Evolutionary conservation across 192 early-diverging fungal species (phyloP).

Genomic region (Coemansia sp.): DNA sequence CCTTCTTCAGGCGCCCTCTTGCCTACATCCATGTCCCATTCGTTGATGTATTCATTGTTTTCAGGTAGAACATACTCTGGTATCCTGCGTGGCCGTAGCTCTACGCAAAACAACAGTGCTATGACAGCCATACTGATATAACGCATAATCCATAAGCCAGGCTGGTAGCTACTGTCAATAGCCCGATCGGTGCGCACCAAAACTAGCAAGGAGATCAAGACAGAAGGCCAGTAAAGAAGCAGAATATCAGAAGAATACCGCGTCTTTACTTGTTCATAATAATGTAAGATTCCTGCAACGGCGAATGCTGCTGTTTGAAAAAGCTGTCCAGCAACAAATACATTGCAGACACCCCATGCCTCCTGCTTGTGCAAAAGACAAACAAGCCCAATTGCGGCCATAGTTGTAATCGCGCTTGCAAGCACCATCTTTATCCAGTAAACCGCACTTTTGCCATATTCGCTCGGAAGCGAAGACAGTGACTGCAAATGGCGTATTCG

Average conservation of each 20-base stretch:
- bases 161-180: neutral
- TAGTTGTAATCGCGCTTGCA: conserved; percentile 3
- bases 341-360: neutral
- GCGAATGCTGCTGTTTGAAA: conserved; percentile 11
- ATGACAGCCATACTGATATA: conserved; percentile 6
- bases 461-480: neutral
- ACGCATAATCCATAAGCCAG: conserved; percentile 5
- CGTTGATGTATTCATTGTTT: conserved; percentile 6
- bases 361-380: neutral
- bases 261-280: conserved; percentile 23
- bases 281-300: conserved; percentile 12
- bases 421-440: conserved; percentile 24
- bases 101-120: conserved; percentile 13
- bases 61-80: conserved; percentile 15
- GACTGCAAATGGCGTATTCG: conserved; percentile 4
- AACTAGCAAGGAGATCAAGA: conserved; percentile 8
- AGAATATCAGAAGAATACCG: conserved; percentile 19
- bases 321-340: conserved; percentile 12
- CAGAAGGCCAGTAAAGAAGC: conserved; percentile 27
- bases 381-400: conserved; percentile 6
- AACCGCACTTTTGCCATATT: conserved; percentile 2
- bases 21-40: neutral
- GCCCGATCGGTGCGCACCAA: conserved; percentile 19
- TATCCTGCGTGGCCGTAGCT: conserved; percentile 27
- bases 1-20: conserved; percentile 66